These are phyloP conservation scores for Sporothrix dimorphospora DNA, from an alignment of 2,329 filamentous ascomycete species.

Conservation along the genomic window DNA sequence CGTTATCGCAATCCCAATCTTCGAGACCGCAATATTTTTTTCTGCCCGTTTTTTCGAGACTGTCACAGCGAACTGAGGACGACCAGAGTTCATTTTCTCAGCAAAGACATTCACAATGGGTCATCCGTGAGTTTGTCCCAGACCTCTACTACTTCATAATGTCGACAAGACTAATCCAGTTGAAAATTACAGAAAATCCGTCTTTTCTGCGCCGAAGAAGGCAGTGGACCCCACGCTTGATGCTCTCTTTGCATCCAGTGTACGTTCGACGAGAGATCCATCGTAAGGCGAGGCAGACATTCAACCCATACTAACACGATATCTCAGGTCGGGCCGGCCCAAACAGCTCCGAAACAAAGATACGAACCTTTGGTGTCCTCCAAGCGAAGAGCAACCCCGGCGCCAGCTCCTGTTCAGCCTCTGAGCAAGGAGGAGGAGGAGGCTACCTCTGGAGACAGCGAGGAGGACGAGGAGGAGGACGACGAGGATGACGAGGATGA, in stretches of 20 bases:
- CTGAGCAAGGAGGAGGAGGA: slow-evolving; percentile 27
- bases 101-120: slow-evolving; percentile 23
- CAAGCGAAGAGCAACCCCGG: slow-evolving; percentile 20
- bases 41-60: slow-evolving; percentile 18
- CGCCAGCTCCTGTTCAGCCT: slow-evolving; percentile 25
- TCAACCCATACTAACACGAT: not conserved
- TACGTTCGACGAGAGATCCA: slow-evolving; percentile 42
- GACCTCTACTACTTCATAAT: not conserved
- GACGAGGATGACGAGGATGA: slow-evolving; percentile 37
- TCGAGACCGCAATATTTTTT: slow-evolving; percentile 17
- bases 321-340: slow-evolving; percentile 55
- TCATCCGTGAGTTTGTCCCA: slow-evolving; percentile 12
- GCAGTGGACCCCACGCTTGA: slow-evolving; percentile 69
- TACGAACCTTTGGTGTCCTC: slow-evolving; percentile 42
- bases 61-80: not conserved
- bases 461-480: slow-evolving; percentile 26
- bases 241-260: slow-evolving; percentile 72
- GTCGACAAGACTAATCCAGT: not conserved
- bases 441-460: slow-evolving; percentile 5
- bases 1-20: slow-evolving; percentile 25
- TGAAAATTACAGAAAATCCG: slow-evolving; percentile 26
- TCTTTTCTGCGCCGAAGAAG: slow-evolving; percentile 52
- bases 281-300: not conserved
- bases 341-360: slow-evolving; percentile 49
- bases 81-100: not conserved